Base-by-base conservation (phyloP, 1,284 basidiomycete genomes). In the Pyrrhoderma noxium region DNA sequence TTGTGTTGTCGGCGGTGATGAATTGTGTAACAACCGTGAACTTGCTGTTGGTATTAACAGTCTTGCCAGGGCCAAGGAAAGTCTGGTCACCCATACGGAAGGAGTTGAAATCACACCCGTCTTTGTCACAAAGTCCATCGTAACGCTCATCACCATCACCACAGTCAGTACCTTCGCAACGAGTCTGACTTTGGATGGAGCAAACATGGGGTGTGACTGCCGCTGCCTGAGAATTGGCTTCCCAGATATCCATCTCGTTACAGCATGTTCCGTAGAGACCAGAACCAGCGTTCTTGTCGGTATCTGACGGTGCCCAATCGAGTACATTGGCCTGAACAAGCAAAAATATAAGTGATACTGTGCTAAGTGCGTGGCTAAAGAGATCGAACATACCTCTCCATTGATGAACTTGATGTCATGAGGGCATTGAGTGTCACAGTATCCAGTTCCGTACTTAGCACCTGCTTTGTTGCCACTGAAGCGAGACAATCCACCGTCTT, bases 211-310 rank as follows among this genome's bases (percentile, higher is more conserved):
- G 74, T 23, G 74, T 76, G 60, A 66, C 70, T 31, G 75, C 74
- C 34, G 70, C 62, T 37, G 73, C 66, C 57, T 69, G 64, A 54
- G 65, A 68, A 70, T 77, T 77, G 59, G 73, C 76, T 62, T 75
- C 73, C 75, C 75, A 78, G 61, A 77, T 67, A 63, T 79, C 76
- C 73, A 77, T 76, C 67, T 79, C 75, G 54, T 61, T 68, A 61
- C 75, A 78, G 68, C 75, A 78, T 9, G 73, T 65, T 34, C 75
- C 75, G 58, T 65, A 68, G 18, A 60, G 44, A 35, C 75, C 74
- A 2, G 59, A 63, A 19, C 75, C 75, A 14, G 73, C 65, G 64
- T 76, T 77, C 57, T 66, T 55, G 58, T 70, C 67, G 59, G 58
- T 72, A 45, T 64, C 48, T 0, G 67, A 66, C 23, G 63, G 56